Conservation (phyloP, 352 stramenopile species). For the Pelagophyceae sp. region DNA sequence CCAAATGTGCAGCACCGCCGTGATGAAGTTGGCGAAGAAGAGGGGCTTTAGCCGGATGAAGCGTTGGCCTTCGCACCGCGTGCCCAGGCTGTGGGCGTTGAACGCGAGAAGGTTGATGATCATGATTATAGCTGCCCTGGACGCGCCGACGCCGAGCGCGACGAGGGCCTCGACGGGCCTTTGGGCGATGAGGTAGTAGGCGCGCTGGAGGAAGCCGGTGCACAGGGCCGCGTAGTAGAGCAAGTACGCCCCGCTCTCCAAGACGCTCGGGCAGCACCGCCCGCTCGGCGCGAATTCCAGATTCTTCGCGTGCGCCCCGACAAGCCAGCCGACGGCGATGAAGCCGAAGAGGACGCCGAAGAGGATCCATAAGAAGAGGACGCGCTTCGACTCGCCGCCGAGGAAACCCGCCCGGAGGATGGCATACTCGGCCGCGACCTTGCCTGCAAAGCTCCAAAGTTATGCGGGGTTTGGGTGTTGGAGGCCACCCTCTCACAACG, state of each 20-base stretch:
- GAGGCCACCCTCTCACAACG: background rate
- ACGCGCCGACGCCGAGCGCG: background rate
- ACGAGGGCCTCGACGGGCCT: background rate
- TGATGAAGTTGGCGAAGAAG: background rate
- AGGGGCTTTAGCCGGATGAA: background rate
- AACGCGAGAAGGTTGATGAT: background rate
- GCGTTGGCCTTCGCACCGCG: background rate
- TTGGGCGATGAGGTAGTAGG: background rate
- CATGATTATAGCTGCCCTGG: background rate
- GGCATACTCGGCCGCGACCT: background rate
- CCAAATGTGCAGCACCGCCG: background rate
- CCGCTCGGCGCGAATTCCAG: too few relatives aligned
- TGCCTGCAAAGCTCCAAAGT: too few relatives aligned
- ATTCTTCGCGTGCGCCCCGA: background rate
- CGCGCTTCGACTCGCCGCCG: background rate
- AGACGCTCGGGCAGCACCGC: too few relatives aligned
- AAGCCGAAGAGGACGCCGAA: slow-evolving; percentile 12
- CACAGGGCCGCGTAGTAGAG: background rate
- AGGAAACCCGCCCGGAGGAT: background rate
- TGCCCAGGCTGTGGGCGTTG: background rate
- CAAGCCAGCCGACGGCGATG: background rate
- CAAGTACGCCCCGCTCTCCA: background rate
- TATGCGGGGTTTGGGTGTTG: too few relatives aligned
- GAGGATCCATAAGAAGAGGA: slow-evolving; percentile 10
- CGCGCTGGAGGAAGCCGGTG: background rate